phyloP scores from a whole-genome alignment of 2,329 filamentous ascomycete species.

The Cordyceps fumosorosea region DNA sequence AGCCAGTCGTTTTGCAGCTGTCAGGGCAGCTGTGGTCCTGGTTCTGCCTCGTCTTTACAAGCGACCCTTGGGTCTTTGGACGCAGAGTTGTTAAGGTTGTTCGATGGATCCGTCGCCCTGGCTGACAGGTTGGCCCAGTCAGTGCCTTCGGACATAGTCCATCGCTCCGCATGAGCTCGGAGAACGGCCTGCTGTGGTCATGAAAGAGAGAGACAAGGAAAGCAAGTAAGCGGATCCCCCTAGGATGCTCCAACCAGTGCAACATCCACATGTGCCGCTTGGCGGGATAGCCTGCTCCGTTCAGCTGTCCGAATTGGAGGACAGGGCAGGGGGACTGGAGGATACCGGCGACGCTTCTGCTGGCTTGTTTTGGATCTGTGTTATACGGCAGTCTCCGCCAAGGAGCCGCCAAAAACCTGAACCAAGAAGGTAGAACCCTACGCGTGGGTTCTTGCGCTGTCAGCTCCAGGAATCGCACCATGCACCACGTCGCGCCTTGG shows the following conservation, averaged over 20 bases:
- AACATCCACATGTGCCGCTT: slow-evolving; percentile 11
- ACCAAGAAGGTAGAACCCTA: neutral
- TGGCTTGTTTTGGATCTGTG: slow-evolving; percentile 8
- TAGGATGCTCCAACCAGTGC: neutral
- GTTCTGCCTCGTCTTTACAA: neutral
- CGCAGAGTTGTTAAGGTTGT: slow-evolving; percentile 6
- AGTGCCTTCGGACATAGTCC: slow-evolving; percentile 10
- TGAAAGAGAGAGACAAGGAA: neutral
- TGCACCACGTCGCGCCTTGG: too few relatives aligned
- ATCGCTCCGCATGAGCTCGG: slow-evolving; percentile 3
- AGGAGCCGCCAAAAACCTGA: neutral
- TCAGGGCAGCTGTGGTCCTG: neutral
- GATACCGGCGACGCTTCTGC: neutral
- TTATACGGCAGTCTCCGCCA: neutral
- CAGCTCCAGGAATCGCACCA: too few relatives aligned
- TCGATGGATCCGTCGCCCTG: slow-evolving; percentile 3
- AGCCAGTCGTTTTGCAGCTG: neutral
- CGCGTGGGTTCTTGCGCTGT: too few relatives aligned
- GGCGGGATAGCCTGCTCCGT: neutral
- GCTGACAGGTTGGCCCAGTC: neutral
- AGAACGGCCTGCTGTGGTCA: slow-evolving; percentile 3
- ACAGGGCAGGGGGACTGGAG: neutral
- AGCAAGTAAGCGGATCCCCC: neutral
- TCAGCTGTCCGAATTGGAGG: slow-evolving; percentile 3
- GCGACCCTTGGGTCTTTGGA: neutral